A percentile compares a stretch with the other conserved stretches of the same genome.
phyloP scores from a whole-genome alignment of 2,329 filamentous ascomycete genomes.

The Arthrinium phaeospermum region DNA sequence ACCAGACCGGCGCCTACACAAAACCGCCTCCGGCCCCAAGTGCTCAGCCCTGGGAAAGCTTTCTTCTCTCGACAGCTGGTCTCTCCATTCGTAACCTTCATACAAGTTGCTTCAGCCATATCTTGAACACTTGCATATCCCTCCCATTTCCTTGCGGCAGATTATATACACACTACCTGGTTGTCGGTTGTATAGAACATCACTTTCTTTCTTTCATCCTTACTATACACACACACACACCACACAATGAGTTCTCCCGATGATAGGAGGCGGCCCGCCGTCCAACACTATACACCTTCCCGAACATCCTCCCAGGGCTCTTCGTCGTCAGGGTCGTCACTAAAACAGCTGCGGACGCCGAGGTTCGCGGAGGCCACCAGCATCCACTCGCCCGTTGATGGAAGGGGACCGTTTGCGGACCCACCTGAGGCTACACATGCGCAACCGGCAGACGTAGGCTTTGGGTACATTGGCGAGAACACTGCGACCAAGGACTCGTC shows the following conservation, averaged over 20 bases:
- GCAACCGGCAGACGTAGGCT: constrained; percentile 86
- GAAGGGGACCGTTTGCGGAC: constrained; percentile 63
- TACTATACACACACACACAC: background rate
- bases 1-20: constrained; percentile 51
- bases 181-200: constrained; percentile 37
- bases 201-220: constrained; percentile 39
- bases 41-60: constrained; percentile 39
- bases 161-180: constrained; percentile 32
- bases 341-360: constrained; percentile 74
- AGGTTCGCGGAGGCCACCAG: constrained; percentile 83
- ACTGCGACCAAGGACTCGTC: constrained; percentile 53
- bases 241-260: constrained; percentile 44
- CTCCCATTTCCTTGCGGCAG: constrained; percentile 33
- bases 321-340: constrained; percentile 58
- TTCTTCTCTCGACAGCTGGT: constrained; percentile 61
- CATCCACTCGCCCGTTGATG: constrained; percentile 77
- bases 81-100: constrained; percentile 44
- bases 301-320: constrained; percentile 57
- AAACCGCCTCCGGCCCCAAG: constrained; percentile 56
- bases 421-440: constrained; percentile 64
- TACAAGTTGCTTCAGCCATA: constrained; percentile 9
- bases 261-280: constrained; percentile 62
- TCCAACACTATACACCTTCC: constrained; percentile 57
- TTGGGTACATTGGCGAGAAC: constrained; percentile 80
- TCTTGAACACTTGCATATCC: constrained; percentile 9